Base-by-base conservation (phyloP, 1,284 basidiomycete genomes). In the Termitomyces sp. region DNA sequence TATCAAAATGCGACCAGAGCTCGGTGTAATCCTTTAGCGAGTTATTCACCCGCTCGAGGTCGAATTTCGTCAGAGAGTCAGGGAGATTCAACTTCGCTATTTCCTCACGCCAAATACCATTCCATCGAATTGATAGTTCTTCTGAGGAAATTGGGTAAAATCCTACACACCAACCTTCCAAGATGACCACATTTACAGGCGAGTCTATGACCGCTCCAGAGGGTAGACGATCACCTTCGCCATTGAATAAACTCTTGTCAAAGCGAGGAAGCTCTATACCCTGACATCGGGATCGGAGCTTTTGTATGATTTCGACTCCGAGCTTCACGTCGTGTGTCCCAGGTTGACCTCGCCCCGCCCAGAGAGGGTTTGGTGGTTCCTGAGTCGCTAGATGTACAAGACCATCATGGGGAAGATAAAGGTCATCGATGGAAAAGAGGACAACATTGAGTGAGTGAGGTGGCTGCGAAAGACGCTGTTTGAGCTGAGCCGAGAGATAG, bases 81-180 rank as follows among this genome's bases (percentile, higher is more conserved):
- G 69, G 69, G 13, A 86, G 69, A 5, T 74, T 75, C 4, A 72
- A 64, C 46, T 61, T 61, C 21, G 58, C 62, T 51, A 70, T 58
- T 63, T 77, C 70, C 51, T 66, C 62, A 44, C 62, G 69, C 79
- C 73, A 81, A 21, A 67, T 54, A 47, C 67, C 62, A 56, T 70
- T 61, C 76, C 76, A 79, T 49, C 68, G 66, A 38, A 58, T 50
- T 48, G 73, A 68, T 62, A 92, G 67, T 58, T 82, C 80, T 26
- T 71, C 67, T 15, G 59, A 52, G 0, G 76, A 64, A 17, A 83
- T 74, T 8, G 88, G 83, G 57, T 78, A 79, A 63, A 92, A 92
- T 1, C 89, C 89, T 5, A 86, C 81, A 67, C 84, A 90, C 89
- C 90, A 91, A 7, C 89, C 90, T 69, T 94, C 92, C 47, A 98